These are phyloP conservation scores for Plectosphaerella cucumerina DNA, from an alignment of 2,329 filamentous ascomycete genomes.

Conservation along the genomic window DNA sequence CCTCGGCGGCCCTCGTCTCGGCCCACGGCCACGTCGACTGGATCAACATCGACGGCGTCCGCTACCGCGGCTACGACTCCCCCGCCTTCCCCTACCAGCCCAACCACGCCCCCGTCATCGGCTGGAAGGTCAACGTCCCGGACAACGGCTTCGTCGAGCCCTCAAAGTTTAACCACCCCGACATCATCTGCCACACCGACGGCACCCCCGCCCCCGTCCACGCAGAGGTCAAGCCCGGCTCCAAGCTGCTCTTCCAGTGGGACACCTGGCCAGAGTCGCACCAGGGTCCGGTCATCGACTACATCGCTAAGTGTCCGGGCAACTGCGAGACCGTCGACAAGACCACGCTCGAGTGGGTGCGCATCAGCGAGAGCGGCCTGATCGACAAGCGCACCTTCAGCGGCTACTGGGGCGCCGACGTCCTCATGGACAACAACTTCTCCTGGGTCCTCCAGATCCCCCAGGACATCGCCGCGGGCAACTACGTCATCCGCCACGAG, in stretches of 20 bases:
- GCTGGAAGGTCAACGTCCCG: conserved; percentile 11
- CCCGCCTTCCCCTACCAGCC: conserved; percentile 24
- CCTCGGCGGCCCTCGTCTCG: conserved; percentile 8
- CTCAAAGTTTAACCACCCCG: conserved; percentile 23
- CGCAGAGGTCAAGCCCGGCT: conserved; percentile 18
- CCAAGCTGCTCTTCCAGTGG: conserved; percentile 18
- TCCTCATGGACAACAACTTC: conserved; percentile 41
- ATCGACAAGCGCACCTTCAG: conserved; percentile 34
- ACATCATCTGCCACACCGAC: conserved; percentile 34
- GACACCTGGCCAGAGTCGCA: conserved; percentile 24
- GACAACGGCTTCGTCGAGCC: conserved; percentile 33
- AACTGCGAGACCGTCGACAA: conserved; percentile 48
- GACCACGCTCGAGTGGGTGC: conserved; percentile 49
- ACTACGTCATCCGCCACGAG: conserved; percentile 53
- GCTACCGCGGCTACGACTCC: conserved; percentile 36
- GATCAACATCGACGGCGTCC: conserved; percentile 21
- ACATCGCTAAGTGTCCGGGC: conserved; percentile 33
- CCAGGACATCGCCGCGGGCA: conserved; percentile 39
- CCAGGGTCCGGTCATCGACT: conserved; percentile 32
- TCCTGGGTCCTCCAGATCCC: conserved; percentile 46
- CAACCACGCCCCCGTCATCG: conserved; percentile 13
- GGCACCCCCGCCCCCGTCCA: conserved; percentile 24
- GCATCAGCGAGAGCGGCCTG: conserved; percentile 53
- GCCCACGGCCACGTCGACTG: conserved; percentile 28
- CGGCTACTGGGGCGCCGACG: conserved; percentile 54